phyloP scores from a whole-genome alignment of 441 rosid genomes.

The Raphanus hybrid region DNA sequence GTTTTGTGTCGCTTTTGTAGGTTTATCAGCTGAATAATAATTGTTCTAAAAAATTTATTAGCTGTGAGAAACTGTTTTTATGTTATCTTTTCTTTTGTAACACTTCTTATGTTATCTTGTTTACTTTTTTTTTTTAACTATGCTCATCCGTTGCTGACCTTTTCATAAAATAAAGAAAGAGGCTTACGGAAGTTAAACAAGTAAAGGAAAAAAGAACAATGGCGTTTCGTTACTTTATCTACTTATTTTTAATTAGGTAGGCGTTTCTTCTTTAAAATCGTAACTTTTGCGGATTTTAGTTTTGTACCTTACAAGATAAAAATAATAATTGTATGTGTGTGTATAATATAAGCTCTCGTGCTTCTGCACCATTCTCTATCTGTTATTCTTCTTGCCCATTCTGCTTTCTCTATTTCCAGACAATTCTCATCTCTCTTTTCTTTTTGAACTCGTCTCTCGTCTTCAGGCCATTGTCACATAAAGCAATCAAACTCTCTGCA shows the following conservation, averaged over 20 bases:
- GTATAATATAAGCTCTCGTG: conserved; percentile 36
- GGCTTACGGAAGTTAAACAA: not conserved
- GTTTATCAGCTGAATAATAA: not conserved
- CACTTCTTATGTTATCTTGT: conserved; percentile 12
- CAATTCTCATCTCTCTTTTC: conserved; percentile 6
- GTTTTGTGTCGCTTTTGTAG: not conserved
- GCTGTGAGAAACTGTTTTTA: not conserved
- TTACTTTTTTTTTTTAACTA: conserved; percentile 10
- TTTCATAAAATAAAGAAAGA: conserved; percentile 28
- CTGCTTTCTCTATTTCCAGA: conserved; percentile 6
- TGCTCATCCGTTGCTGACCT: conserved; percentile 33
- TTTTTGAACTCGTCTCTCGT: not conserved
- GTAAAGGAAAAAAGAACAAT: not conserved
- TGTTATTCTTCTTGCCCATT: conserved; percentile 36
- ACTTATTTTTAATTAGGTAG: conserved; percentile 28
- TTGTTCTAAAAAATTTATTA: not conserved
- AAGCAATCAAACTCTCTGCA: not conserved
- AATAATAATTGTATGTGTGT: conserved; percentile 18
- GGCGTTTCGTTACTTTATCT: conserved; percentile 41
- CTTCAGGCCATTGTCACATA: conserved; percentile 25
- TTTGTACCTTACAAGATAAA: conserved; percentile 19
- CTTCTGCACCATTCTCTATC: conserved; percentile 43
- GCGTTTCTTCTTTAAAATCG: conserved; percentile 41
- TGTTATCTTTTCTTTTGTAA: conserved; percentile 19
- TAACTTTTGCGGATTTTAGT: conserved; percentile 33